A percentile compares a stretch with the other conserved stretches of the same genome.
Conservation (phyloP, 116 monocot species). For the Posidonia oceanica region DNA sequence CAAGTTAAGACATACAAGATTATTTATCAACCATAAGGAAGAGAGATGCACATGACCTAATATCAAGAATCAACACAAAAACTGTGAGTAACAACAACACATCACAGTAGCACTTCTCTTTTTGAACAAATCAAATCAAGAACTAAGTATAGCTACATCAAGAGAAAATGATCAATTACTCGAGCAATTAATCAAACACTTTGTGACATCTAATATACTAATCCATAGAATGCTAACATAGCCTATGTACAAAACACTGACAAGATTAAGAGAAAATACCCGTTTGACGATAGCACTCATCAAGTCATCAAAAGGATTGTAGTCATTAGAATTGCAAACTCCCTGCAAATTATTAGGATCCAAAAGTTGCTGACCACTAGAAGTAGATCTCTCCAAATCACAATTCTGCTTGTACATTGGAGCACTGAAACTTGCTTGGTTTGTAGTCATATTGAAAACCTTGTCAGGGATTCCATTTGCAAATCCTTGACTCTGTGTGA, state of each 20-base stretch:
- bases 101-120: too few species aligned
- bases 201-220: background rate
- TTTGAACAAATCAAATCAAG: too few species aligned
- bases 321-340: conserved; percentile 26
- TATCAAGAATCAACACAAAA: too few species aligned
- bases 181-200: background rate
- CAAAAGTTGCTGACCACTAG: conserved; percentile 15
- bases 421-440: conserved; percentile 15
- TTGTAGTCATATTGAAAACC: conserved; percentile 6
- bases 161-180: background rate
- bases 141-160: too few species aligned
- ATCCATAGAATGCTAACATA: background rate
- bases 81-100: too few species aligned
- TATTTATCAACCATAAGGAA: too few species aligned
- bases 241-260: background rate
- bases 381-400: conserved; percentile 15
- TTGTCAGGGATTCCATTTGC: conserved; percentile 8
- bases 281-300: conserved; percentile 49
- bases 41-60: too few species aligned
- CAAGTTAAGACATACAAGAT: too few species aligned
- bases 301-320: conserved; percentile 41
- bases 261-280: conserved; percentile 13
- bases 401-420: conserved; percentile 4
- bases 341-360: conserved; percentile 26
- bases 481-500: conserved; percentile 5